Evolutionary conservation across 2,329 filamentous ascomycete genomes (phyloP), one percentile per base, ranked within the genome.

Genomic region (Juglanconis oblonga): DNA sequence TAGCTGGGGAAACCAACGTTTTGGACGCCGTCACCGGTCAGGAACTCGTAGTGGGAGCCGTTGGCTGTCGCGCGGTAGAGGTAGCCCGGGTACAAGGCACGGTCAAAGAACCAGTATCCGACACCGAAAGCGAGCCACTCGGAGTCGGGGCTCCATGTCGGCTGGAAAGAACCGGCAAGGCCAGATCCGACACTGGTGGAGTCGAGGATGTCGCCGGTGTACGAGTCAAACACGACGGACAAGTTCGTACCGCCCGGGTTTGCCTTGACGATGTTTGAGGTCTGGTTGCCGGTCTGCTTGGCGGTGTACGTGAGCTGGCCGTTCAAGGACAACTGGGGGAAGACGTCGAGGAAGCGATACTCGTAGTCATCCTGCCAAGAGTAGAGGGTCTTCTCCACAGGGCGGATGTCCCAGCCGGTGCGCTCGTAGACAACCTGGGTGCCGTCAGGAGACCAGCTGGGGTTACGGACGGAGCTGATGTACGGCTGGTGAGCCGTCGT

Each of bases 311-410:
- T 72, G 14, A 76, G 64, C 1, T 62, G 66, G 2, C 64, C 55
- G 50, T 64, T 57, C 60, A 54, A 48, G 8, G 65, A 67, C 14
- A 73, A 62, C 49, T 71, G 65, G 1, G 76, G 76, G 65, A 78
- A 77, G 3, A 78, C 73, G 55, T 78, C 76, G 49, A 71, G 76
- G 68, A 75, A 76, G 24, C 73, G 71, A 61, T 77, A 77, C 5
- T 77, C 76, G 71, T 71, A 78, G 4, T 76, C 71, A 6, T 47
- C 40, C 47, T 77, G 72, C 70, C 70, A 78, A 62, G 70, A 73
- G 62, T 72, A 77, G 5, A 78, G 67, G 47, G 67, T 47, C 64
- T 74, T 74, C 10, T 73, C 71, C 55, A 72, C 69, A 1, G 71
- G 64, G 4, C 74, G 74, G 9, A 67, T 64, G 4, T 67, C 62